Conservation (phyloP, 2,329 filamentous ascomycete genomes). For the Blastomyces parvus region DNA sequence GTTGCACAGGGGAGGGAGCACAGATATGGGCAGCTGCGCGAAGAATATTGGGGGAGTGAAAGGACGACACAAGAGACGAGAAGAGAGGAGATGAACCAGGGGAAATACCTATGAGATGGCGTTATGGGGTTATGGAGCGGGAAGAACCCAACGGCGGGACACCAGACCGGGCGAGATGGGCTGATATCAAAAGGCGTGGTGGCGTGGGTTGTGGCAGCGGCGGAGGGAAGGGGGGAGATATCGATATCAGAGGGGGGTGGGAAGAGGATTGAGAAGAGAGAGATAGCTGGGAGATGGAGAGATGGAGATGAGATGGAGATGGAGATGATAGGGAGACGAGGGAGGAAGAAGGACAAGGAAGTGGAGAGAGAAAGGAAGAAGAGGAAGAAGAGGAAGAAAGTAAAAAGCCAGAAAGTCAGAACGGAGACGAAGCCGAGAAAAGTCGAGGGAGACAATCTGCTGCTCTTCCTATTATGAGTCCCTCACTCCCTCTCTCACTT, state of each 20-base stretch:
- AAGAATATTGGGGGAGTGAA: not conserved
- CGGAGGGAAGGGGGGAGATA: no score
- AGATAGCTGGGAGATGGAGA: conserved; percentile 14
- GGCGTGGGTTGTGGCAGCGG: not conserved
- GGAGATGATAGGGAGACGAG: conserved; percentile 11
- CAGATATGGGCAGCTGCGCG: conserved; percentile 1
- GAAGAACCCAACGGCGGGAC: conserved; percentile 5
- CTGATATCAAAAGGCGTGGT: not conserved
- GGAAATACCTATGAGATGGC: conserved; percentile 7
- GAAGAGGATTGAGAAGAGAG: conserved; percentile 12
- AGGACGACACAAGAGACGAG: not conserved
- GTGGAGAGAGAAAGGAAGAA: conserved; percentile 14
- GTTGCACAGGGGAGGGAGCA: conserved; percentile 1
- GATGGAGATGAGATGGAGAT: not conserved
- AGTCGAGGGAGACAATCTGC: not conserved
- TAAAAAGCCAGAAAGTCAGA: conserved; percentile 12
- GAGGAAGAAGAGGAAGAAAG: conserved; percentile 11
- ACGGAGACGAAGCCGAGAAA: not conserved
- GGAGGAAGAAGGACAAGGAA: conserved; percentile 13
- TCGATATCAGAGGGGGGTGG: conserved; percentile 12
- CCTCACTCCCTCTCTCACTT: no score
- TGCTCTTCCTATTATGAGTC: no score
- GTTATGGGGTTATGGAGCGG: no score
- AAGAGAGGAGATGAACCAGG: no score
- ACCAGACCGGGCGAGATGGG: conserved; percentile 10